phyloP scores from a whole-genome alignment of 1,284 basidiomycete species.

The Paramarasmius palmivorus region DNA sequence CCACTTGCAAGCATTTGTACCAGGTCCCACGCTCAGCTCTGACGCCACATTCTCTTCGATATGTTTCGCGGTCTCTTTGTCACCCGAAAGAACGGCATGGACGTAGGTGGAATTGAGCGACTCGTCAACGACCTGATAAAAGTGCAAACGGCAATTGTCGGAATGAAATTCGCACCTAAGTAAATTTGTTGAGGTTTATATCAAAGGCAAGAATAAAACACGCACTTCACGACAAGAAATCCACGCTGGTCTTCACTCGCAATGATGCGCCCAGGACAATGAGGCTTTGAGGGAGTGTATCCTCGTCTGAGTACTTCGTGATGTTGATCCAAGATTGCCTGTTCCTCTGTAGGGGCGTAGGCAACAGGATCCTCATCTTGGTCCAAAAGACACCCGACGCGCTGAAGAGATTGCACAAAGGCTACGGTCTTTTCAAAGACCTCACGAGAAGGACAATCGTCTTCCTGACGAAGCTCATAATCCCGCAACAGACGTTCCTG shows the following conservation, averaged over 20 bases:
- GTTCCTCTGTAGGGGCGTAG: background rate
- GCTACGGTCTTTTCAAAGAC: background rate
- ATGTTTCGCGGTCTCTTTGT: conserved; percentile 18
- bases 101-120: conserved; percentile 20
- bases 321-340: background rate
- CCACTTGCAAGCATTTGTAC: conserved; percentile 15
- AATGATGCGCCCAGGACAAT: conserved; percentile 10
- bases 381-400: background rate
- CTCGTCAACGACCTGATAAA: conserved; percentile 10
- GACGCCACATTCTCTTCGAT: conserved; percentile 17
- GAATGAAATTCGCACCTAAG: conserved; percentile 19
- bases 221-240: conserved; percentile 3
- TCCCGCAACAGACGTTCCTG: background rate
- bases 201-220: background rate
- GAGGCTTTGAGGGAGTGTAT: conserved; percentile 4
- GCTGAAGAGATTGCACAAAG: background rate
- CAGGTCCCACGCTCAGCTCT: conserved; percentile 17
- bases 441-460: no score
- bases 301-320: conserved; percentile 5
- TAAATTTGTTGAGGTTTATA: background rate
- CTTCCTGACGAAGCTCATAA: conserved; percentile 6
- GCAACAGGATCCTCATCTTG: background rate
- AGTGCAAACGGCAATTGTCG: conserved; percentile 10
- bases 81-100: conserved; percentile 18
- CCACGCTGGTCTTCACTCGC: background rate